Conservation (phyloP, 176 grass and related monocot species). For the Melocanna baccifera region DNA sequence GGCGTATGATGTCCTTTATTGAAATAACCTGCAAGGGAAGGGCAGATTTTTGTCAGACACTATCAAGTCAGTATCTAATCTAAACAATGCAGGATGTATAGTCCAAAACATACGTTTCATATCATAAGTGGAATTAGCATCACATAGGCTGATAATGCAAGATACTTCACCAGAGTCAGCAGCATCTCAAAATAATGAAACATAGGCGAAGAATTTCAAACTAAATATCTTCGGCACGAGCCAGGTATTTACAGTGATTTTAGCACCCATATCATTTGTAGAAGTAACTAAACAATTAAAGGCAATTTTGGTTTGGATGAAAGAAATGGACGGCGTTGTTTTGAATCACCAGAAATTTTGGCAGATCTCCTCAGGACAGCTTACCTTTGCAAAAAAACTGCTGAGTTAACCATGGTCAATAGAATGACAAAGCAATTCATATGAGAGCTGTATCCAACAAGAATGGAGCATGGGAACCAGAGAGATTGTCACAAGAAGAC, state of each 20-base stretch:
- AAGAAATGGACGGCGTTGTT: not conserved
- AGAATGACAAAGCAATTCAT: not conserved
- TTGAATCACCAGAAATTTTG: conserved; percentile 52
- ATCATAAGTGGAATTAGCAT: not conserved
- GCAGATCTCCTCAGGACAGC: conserved; percentile 31
- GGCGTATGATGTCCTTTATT: conserved; percentile 96
- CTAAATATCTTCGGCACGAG: not conserved
- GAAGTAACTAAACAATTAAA: not conserved
- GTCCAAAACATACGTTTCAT: not conserved
- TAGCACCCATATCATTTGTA: not conserved
- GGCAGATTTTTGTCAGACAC: not conserved
- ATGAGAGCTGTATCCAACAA: not conserved
- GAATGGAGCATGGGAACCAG: not conserved
- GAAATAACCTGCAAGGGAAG: conserved; percentile 63
- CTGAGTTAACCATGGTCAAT: conserved; percentile 37
- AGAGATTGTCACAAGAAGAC: not conserved
- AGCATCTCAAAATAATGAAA: not conserved
- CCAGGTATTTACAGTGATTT: not conserved
- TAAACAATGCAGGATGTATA: not conserved
- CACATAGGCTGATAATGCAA: not conserved
- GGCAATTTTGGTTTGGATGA: not conserved
- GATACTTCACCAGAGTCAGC: not conserved
- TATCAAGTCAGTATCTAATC: not conserved
- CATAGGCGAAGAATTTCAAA: not conserved
- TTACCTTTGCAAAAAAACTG: conserved; percentile 51